Evolutionary conservation across 2,329 filamentous ascomycete species (phyloP), one percentile per base, ranked within the genome.

Genomic region (Balansia obtecta): DNA sequence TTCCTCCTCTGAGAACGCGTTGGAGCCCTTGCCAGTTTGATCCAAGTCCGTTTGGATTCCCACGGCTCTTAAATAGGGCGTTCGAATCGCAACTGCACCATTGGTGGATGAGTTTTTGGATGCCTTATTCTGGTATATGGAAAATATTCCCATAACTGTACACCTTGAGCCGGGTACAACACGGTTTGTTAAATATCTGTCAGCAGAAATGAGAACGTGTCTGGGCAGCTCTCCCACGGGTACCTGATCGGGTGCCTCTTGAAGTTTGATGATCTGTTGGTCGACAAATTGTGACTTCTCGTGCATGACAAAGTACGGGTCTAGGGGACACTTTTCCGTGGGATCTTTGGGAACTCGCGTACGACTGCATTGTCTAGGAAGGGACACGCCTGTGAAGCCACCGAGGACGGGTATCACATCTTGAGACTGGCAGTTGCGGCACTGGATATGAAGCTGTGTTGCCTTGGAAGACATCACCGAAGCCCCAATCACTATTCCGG

Each of bases 391-490:
- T 0, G 88, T 79, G 66, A 98, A 97, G 33, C 93, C 93, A 44
- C 89, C 88, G 2, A 84, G 74, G 15, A 98, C 80, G 1, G 80
- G 75, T 15, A 97, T 69, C 22, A 78, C 76, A 55, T 87, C 76
- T 33, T 78, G 75, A 57, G 89, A 79, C 52, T 83, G 78, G 68
- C 93, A 98, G 61, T 83, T 89, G 56, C 89, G 82, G 71, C 93
- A 98, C 67, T 94, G 83, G 48, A 98, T 85, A 54, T 86, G 79
- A 22, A 98, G 75, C 27, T 83, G 75, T 7, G 89, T 96, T 5
- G 93, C 88, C 72, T 98, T 97, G 12, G 91, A 97, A 2, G 90
- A 95, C 66, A 97, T 85, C 16, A 95, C 95, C 1, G 91, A 96
- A 45, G 93, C 93, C 45, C 93, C 91, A 57, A 98, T 98, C 53